Conservation (phyloP, 225 moss, liverwort and hornwort species). For the Ulota crispa region DNA sequence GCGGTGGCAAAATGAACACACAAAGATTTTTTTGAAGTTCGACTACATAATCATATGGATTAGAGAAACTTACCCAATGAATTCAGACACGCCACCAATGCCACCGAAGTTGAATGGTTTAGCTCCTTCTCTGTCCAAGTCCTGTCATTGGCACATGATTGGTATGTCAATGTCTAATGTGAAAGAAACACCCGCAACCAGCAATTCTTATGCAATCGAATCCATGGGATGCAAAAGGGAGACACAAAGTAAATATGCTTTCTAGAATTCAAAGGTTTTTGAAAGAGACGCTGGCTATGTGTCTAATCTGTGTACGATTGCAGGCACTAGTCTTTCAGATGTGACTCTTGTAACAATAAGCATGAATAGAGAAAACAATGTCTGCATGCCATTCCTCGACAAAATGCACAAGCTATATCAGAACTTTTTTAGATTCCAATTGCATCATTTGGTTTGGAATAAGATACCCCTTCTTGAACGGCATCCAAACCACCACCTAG, state of each 20-base stretch:
- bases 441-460: not conserved
- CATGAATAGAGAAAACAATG: not conserved
- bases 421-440: constrained; percentile 12
- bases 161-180: constrained; percentile 10
- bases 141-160: constrained; percentile 46
- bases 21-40: too few relatives aligned
- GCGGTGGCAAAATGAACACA: too few relatives aligned
- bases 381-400: not conserved
- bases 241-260: not conserved
- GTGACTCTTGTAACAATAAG: not conserved
- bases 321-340: not conserved
- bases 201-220: not conserved
- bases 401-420: not conserved
- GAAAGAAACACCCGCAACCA: not conserved
- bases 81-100: constrained; percentile 91
- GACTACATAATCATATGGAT: too few relatives aligned
- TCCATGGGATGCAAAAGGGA: not conserved
- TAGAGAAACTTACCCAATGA: constrained; percentile 60
- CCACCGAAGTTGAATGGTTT: constrained; percentile 84
- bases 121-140: constrained; percentile 75
- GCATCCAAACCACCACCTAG: constrained; percentile 87
- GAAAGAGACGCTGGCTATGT: not conserved
- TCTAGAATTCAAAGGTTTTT: not conserved
- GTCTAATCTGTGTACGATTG: not conserved
- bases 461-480: constrained; percentile 75